phyloP scores from a whole-genome alignment of 768 basidiomycete species.

The Suillus subluteus region DNA sequence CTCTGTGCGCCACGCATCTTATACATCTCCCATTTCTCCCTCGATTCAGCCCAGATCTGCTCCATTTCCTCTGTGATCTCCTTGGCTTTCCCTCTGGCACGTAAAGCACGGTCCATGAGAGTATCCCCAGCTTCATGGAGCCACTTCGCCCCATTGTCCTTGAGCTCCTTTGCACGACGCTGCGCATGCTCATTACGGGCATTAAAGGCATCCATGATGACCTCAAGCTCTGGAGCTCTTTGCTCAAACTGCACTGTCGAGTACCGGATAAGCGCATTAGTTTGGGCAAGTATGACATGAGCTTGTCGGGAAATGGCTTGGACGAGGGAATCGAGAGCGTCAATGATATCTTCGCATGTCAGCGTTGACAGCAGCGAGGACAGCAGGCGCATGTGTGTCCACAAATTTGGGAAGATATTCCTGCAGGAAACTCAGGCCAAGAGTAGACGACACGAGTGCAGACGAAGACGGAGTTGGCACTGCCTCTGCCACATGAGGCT shows the following conservation, averaged over 20 bases:
- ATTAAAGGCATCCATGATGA: constrained; percentile 44
- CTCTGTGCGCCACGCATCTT: neutral
- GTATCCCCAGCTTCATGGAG: constrained; percentile 46
- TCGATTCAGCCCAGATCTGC: constrained; percentile 5
- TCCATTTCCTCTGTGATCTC: constrained; percentile 40
- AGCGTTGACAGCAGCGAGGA: constrained; percentile 46
- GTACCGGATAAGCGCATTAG: constrained; percentile 46
- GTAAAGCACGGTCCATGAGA: constrained; percentile 43
- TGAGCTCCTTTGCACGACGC: constrained; percentile 55
- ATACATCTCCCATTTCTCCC: constrained; percentile 4
- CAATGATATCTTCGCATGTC: constrained; percentile 61
- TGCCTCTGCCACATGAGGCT: constrained; percentile 5
- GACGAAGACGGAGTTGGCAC: constrained; percentile 22
- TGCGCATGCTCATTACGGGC: constrained; percentile 56
- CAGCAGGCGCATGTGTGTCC: constrained; percentile 49
- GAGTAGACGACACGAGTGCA: constrained; percentile 19
- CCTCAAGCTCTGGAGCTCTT: constrained; percentile 40
- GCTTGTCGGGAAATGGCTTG: constrained; percentile 52
- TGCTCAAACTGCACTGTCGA: constrained; percentile 43
- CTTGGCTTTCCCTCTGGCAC: constrained; percentile 47
- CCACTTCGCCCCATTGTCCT: constrained; percentile 50
- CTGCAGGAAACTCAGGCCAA: constrained; percentile 43
- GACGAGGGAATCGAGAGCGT: constrained; percentile 61
- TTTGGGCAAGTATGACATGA: constrained; percentile 30
- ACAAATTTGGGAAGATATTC: constrained; percentile 53